Evolutionary conservation across 208 protist species (phyloP).

Genomic region (Leishmania amazonensis): DNA sequence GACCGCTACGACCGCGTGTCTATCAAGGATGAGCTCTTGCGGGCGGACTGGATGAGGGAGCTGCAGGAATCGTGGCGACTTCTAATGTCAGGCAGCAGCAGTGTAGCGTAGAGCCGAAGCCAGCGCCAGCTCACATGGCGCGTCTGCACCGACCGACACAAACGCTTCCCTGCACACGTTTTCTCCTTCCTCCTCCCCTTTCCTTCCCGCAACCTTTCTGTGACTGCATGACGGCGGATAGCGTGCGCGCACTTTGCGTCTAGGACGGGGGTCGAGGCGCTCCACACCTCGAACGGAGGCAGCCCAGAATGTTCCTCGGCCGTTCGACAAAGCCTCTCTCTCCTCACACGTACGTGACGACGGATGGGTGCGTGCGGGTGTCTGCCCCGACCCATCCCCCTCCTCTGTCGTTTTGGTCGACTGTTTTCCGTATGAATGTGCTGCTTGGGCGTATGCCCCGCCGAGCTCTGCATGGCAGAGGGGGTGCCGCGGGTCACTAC

Average conservation of each 20-base stretch:
- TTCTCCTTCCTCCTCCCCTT: no score
- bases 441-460: no score
- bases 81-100: constrained; percentile 24
- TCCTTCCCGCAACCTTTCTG: neutral
- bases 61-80: constrained; percentile 26
- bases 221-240: neutral
- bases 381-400: neutral
- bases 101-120: neutral
- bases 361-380: neutral
- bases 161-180: neutral
- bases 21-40: constrained; percentile 7
- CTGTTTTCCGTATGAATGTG: no score
- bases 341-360: neutral
- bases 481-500: no score
- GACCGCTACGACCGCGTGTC: neutral
- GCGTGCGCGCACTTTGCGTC: neutral
- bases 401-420: neutral
- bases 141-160: neutral
- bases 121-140: neutral
- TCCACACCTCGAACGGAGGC: neutral
- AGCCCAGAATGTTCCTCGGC: neutral
- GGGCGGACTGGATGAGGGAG: constrained; percentile 20
- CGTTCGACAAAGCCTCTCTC: neutral
- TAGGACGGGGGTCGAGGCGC: neutral
- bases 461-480: no score